Evolutionary conservation across 441 rosid species (phyloP), one percentile per base, ranked within the genome.

Genomic region (Corymbia calophylla): DNA sequence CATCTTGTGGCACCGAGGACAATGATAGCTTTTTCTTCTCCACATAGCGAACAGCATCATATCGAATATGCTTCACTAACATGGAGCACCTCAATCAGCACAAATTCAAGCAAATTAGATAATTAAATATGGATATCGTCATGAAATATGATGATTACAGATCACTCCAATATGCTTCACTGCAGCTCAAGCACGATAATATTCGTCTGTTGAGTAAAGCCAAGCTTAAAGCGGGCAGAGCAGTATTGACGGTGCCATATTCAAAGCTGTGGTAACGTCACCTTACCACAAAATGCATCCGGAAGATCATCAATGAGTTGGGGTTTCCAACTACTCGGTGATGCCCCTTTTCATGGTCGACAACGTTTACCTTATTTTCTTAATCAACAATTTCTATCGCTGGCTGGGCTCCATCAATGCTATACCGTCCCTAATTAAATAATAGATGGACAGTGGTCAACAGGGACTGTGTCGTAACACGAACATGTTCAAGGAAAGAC

Each of bases 21-120:
- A 97, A 98, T 29, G 98, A 94, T 47, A 97, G 91, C 91, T 92
- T 97, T 91, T 94, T 95, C 92, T 93, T 97, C 93, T 98, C 99
- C 9, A 93, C 95, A 25, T 98, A 95, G 70, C 99, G 95, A 86
- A 97, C 96, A 3, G 98, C 96, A 88, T 98, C 99, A 39, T 98
- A 98, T 35, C 1, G 99, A 96, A 93, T 35, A 35, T 35, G 39
- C 39, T 35, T 35, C 39, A 97, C 99, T 97, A 44, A 77, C 84
- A 77, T 77, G 51, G 17, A 44, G 7, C 84, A 2, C n/a, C 84
- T 35, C 84, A 7, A 44, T 77, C 84, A 77, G 84, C 84, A 44
- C 84, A 77, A 7, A 77, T 77, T 23, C 48, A 39, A 44, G 84
- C 51, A 44, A 77, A 44, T 77, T 77, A 23, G 18, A 7, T 77